Evolutionary conservation across 441 rosid genomes (phyloP).

Genomic region (Mallotus japonicus): DNA sequence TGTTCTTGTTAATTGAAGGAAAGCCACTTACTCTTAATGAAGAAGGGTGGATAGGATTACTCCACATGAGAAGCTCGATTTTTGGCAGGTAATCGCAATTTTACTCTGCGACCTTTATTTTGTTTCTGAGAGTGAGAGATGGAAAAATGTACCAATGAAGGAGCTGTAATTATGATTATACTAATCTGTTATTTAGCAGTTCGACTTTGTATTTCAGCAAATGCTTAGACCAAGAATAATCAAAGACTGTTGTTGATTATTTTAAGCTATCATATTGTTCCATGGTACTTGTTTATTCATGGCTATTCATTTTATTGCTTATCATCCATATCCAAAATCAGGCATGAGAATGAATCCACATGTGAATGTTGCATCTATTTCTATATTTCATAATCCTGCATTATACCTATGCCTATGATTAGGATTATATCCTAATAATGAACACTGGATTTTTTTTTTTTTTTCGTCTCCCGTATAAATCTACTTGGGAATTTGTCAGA

Average conservation of each 20-base stretch:
- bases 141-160: constrained; percentile 4
- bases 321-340: too few relatives aligned
- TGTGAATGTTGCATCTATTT: too few relatives aligned
- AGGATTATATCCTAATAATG: too few relatives aligned
- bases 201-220: neutral
- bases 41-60: neutral
- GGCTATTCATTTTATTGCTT: too few relatives aligned
- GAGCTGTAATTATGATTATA: constrained; percentile 20
- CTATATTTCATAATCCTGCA: too few relatives aligned
- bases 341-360: too few relatives aligned
- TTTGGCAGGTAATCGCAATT: constrained; percentile 11
- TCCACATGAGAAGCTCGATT: neutral
- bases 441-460: too few relatives aligned
- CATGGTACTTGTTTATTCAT: neutral
- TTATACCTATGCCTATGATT: too few relatives aligned
- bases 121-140: neutral
- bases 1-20: neutral
- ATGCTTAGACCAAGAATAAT: neutral
- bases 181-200: constrained; percentile 2
- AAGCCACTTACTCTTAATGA: neutral
- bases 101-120: constrained; percentile 11
- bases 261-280: neutral
- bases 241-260: neutral
- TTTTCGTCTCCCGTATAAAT: too few relatives aligned
- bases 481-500: neutral